Evolutionary conservation across 1,284 basidiomycete species (phyloP).

Genomic region (Thecaphora frezii): DNA sequence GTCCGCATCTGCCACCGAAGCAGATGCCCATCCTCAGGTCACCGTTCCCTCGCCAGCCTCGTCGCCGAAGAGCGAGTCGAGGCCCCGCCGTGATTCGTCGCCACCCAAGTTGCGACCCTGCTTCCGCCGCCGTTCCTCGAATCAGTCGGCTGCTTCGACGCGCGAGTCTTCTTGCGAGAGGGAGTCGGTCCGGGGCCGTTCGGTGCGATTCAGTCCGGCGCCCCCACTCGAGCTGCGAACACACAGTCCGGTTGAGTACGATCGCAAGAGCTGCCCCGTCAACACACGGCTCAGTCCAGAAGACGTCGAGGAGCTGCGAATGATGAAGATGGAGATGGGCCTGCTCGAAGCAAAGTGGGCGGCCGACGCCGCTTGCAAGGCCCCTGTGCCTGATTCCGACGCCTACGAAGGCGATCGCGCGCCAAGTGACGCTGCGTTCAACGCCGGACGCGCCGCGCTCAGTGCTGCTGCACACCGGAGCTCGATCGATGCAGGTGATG

Average conservation of each 20-base stretch:
- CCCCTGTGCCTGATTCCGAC: neutral
- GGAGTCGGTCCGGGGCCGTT: slow-evolving; percentile 28
- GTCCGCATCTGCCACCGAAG: too few species aligned
- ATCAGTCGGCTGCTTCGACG: slow-evolving; percentile 24
- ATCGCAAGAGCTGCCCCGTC: slow-evolving; percentile 53
- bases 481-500: neutral
- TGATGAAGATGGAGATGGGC: slow-evolving; percentile 55
- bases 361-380: slow-evolving; percentile 45
- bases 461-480: slow-evolving; percentile 10
- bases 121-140: slow-evolving; percentile 40
- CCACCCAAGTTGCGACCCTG: slow-evolving; percentile 50
- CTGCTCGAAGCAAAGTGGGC: slow-evolving; percentile 54
- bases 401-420: neutral
- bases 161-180: slow-evolving; percentile 48
- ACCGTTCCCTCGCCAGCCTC: neutral
- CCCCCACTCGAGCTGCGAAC: slow-evolving; percentile 53
- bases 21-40: too few species aligned
- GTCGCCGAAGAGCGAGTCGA: slow-evolving; percentile 22
- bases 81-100: slow-evolving; percentile 36
- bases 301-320: slow-evolving; percentile 55
- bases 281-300: slow-evolving; percentile 50
- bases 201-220: slow-evolving; percentile 49
- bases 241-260: slow-evolving; percentile 57
- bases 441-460: slow-evolving; percentile 31
- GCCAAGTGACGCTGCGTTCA: slow-evolving; percentile 24